Percentiles rank a stretch among this genome's conserved stretches.
These are phyloP conservation scores for Apocynum venetum DNA, from an alignment of 257 asterid genomes.

Conservation along the genomic window DNA sequence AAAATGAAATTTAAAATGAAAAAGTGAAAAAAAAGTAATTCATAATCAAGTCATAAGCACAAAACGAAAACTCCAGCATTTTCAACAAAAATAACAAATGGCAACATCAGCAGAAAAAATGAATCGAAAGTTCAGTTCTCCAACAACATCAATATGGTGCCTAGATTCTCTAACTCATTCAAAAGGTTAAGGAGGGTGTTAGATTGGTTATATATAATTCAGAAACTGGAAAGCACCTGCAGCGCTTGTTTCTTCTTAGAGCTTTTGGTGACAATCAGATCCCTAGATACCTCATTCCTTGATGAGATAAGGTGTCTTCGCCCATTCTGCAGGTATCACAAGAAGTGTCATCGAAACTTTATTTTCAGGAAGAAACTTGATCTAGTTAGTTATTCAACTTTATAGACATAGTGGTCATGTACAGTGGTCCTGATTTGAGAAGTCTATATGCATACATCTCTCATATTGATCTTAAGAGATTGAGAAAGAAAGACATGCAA, in stretches of 20 bases:
- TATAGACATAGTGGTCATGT: background rate
- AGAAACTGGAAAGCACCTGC: conserved; percentile 54
- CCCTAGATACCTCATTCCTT: conserved; percentile 97
- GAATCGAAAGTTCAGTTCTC: background rate
- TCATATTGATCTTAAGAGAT: background rate
- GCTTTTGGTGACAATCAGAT: conserved; percentile 72
- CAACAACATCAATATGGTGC: background rate
- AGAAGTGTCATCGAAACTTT: background rate
- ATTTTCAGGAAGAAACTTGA: background rate
- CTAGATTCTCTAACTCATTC: background rate
- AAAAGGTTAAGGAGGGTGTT: background rate
- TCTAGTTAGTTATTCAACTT: background rate
- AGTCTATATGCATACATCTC: background rate
- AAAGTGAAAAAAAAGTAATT: background rate
- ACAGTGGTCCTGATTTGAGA: background rate
- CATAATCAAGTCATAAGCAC: background rate
- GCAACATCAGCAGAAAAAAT: background rate
- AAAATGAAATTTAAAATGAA: background rate
- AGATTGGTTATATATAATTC: conserved; percentile 15
- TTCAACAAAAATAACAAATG: background rate
- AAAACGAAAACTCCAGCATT: background rate
- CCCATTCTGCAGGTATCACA: conserved; percentile 63
- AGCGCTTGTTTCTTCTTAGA: conserved; percentile 92
- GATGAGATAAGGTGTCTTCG: conserved; percentile 91
- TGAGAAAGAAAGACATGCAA: no score